These are phyloP conservation scores for Colletotrichum camelliae DNA, from an alignment of 2,329 filamentous ascomycete species.

Conservation along the genomic window DNA sequence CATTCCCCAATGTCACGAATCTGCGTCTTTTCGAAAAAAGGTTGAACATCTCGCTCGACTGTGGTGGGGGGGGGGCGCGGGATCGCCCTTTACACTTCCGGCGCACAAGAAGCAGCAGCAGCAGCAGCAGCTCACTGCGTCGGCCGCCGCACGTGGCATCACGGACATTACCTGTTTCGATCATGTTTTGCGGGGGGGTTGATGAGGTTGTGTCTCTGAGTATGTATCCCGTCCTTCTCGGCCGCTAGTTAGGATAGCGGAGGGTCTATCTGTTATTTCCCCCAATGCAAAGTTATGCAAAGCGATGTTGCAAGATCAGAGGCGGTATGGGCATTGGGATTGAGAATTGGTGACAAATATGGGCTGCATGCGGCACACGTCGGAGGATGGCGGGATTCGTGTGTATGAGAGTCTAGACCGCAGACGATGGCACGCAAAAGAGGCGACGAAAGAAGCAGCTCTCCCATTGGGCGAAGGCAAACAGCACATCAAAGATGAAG, in stretches of 20 bases:
- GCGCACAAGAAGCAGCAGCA: background rate
- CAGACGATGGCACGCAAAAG: background rate
- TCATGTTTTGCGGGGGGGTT: background rate
- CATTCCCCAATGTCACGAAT: fast-evolving
- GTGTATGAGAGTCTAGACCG: background rate
- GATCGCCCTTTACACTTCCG: background rate
- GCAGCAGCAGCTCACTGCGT: background rate
- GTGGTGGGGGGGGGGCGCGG: background rate
- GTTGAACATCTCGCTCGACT: background rate
- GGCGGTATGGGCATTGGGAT: background rate
- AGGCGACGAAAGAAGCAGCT: background rate
- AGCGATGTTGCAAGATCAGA: background rate
- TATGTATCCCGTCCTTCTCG: background rate
- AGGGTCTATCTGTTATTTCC: background rate
- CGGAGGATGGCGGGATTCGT: background rate
- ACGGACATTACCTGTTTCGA: background rate
- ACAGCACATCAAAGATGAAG: background rate
- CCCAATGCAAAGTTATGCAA: background rate
- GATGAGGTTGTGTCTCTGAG: background rate
- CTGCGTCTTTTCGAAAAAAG: background rate
- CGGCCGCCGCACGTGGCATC: conserved; percentile 1
- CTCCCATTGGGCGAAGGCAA: background rate
- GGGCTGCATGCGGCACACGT: background rate
- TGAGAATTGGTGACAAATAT: background rate
- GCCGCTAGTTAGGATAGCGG: background rate